Base-by-base conservation (phyloP, 2,329 filamentous ascomycete genomes). In the Pseudocercospora pini-densiflorae region DNA sequence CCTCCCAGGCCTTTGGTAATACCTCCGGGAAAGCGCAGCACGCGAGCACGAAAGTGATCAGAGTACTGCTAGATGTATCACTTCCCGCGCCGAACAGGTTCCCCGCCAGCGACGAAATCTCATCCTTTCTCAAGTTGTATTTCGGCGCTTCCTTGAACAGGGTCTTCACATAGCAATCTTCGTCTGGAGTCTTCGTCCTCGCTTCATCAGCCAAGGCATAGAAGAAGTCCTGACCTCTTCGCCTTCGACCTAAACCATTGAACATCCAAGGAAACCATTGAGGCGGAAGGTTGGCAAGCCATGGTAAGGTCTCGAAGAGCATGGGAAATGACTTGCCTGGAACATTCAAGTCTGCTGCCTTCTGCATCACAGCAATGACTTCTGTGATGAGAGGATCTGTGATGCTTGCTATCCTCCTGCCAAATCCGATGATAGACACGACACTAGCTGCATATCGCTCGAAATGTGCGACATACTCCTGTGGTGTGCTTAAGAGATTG, bases 331-430 rank as follows among this genome's bases (percentile, higher is more conserved):
- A 79, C 71, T 83, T 83, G 19, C 74, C 73, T 0, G 77, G 77
- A 0, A 80, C 79, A 27, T 80, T 79, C 4, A 88, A 77, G 63
- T 87, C 85, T 1, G 85, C 86, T 0, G 86, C 85, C 62, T 85
- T 80, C 64, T 88, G 84, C 81, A 88, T 85, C 33, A 86, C 77
- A 0, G 84, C 82, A 64, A 88, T 85, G n/a, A 86, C 86, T 72
- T 88, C 86, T 2, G 85, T 86, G 66, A 88, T 84, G 71, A 87
- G 86, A 4, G 86, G 85, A 69, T 88, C 86, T 16, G 83, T 78
- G 71, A 76, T 83, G 61, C 74, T 81, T 8, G 80, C 81, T 0
- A 87, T 81, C 9, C 87, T 78, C 7, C 86, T 78, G 0, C 86
- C 86, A 71, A 87, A 88, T 0, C 83, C 87, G 67, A 88, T 86